These are phyloP conservation scores for Marchantia paleacea DNA, from an alignment of 225 moss, liverwort and hornwort species.

Conservation along the genomic window DNA sequence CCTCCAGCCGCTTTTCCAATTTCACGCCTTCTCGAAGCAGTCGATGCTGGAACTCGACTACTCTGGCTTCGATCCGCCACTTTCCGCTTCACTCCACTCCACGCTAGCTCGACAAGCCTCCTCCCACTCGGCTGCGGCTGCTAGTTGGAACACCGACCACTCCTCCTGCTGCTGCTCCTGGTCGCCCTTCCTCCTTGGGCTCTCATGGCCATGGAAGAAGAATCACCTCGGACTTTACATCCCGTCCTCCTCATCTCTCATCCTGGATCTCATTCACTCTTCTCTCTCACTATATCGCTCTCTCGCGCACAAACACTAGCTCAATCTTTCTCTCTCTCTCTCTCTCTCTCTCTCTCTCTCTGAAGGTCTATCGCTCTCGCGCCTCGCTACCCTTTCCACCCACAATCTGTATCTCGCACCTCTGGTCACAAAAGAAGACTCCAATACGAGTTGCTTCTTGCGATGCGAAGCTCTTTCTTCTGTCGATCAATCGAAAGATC, in stretches of 20 bases:
- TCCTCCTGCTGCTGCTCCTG: background rate
- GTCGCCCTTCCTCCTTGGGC: slow-evolving; percentile 19
- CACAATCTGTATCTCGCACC: too few relatives aligned
- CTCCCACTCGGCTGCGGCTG: background rate
- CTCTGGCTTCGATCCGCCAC: background rate
- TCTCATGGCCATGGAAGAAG: slow-evolving; percentile 24
- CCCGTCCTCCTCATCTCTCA: slow-evolving; percentile 18
- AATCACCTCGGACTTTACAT: slow-evolving; percentile 2
- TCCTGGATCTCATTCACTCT: background rate
- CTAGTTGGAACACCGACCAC: background rate
- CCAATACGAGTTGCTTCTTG: background rate
- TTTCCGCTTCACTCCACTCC: background rate
- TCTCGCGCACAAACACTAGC: background rate
- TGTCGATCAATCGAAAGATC: background rate
- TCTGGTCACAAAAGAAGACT: background rate
- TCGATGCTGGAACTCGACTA: background rate
- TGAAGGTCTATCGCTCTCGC: background rate
- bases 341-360: background rate
- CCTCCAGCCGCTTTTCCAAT: slow-evolving; percentile 1
- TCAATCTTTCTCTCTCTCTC: background rate
- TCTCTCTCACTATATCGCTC: background rate
- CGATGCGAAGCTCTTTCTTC: background rate
- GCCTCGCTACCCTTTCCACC: background rate
- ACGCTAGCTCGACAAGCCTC: background rate
- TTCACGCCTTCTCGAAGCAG: background rate